Conservation (phyloP, 2,329 filamentous ascomycete genomes). For the Cladosporium sphaerospermum region DNA sequence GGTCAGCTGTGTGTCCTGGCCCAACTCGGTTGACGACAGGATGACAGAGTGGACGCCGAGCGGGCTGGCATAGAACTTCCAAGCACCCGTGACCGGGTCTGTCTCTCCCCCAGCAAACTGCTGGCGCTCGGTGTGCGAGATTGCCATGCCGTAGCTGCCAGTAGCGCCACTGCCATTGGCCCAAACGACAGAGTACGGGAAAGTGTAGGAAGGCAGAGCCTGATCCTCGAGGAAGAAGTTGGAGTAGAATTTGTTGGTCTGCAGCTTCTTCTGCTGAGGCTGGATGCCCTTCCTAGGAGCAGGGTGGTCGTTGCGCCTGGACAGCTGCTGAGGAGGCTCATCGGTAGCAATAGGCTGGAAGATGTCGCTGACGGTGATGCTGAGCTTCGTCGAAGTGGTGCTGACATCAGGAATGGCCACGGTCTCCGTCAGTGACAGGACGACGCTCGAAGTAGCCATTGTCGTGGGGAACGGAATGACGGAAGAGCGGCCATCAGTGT, state of each 20-base stretch:
- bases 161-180: constrained; percentile 46
- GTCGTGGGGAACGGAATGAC: constrained; percentile 27
- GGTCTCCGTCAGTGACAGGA: constrained; percentile 27
- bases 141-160: constrained; percentile 67
- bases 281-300: constrained; percentile 35
- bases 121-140: constrained; percentile 64
- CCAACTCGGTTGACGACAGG: constrained; percentile 71
- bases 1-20: constrained; percentile 50
- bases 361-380: constrained; percentile 28
- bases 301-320: constrained; percentile 35
- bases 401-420: constrained; percentile 18
- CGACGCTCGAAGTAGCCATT: constrained; percentile 18
- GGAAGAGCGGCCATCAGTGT: constrained; percentile 22
- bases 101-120: constrained; percentile 46
- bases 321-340: constrained; percentile 36
- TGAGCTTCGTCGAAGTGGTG: constrained; percentile 22
- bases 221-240: constrained; percentile 76
- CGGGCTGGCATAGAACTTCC: constrained; percentile 70
- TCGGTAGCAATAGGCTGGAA: constrained; percentile 38
- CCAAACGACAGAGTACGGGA: constrained; percentile 50
- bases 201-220: constrained; percentile 62
- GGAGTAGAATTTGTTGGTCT: constrained; percentile 66
- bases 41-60: constrained; percentile 75
- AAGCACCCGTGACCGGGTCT: constrained; percentile 45
- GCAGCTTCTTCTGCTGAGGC: constrained; percentile 42